Evolutionary conservation across 331 rosid species (phyloP).

Genomic region (Quercus lobata): DNA sequence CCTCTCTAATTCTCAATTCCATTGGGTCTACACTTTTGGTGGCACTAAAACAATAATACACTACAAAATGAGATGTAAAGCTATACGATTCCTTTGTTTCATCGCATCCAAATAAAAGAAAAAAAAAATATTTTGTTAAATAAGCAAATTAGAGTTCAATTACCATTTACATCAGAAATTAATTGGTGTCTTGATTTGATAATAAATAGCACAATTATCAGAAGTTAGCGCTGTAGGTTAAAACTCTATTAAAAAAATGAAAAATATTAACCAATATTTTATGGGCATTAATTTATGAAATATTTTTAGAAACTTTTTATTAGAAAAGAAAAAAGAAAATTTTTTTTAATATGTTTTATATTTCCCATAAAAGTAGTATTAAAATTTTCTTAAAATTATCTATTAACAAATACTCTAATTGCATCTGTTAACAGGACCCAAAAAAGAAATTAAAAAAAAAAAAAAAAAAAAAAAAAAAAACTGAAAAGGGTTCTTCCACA

Average conservation of each 20-base stretch:
- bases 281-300: too few relatives aligned
- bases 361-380: accelerated
- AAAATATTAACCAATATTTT: too few relatives aligned
- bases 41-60: conserved; percentile 46
- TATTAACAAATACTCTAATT: accelerated
- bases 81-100: conserved; percentile 17
- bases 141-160: accelerated
- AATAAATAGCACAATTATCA: accelerated
- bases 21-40: conserved; percentile 55
- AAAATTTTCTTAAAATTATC: too few relatives aligned
- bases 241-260: too few relatives aligned
- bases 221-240: accelerated
- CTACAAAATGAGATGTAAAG: conserved; percentile 33
- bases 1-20: conserved; percentile 26
- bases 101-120: background rate
- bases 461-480: background rate
- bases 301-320: too few relatives aligned
- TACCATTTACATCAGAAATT: accelerated
- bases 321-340: too few relatives aligned
- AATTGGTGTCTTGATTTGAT: accelerated
- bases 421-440: accelerated
- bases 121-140: background rate
- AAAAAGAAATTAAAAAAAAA: background rate
- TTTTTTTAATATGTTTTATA: too few relatives aligned
- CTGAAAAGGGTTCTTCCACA: conserved; percentile 40